Evolutionary conservation across 2,329 filamentous ascomycete genomes (phyloP), one percentile per base, ranked within the genome.

Genomic region (Botrytis squamosa): DNA sequence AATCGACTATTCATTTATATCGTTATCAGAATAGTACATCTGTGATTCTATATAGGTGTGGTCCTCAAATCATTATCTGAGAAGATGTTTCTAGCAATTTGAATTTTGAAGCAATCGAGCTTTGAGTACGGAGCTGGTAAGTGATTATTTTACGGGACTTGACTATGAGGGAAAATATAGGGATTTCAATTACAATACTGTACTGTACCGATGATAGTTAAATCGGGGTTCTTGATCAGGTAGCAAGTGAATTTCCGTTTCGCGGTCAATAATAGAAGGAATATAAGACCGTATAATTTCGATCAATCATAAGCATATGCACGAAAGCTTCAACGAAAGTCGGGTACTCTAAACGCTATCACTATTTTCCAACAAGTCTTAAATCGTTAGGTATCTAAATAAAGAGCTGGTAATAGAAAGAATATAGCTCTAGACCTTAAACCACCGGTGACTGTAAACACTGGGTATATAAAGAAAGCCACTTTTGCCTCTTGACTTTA

Each of bases 391-490:
- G 55, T 55, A 40, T 38, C 25, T 20, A 40, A 7, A 40, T 7
- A 9, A 40, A 67, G 65, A 40, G 25, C 33, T 6, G 10, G 33
- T 5, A 49, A 9, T 7, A 38, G 25, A 42, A 42, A 40, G 8
- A 40, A 8, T 3, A 40, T 14, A 25, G 5, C 22, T 29, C 36
- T 68, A 42, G 9, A n/a, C 10, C 22, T 36, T n/a, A 16, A 16
- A 20, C 7, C 16, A 40, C 36, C 36, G 25, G 22, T 22, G 57
- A 18, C 29, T 38, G n/a, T 16, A 9, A 52, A 20, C 7, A n/a
- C 55, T 44, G 57, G 69, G 69, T 71, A 64, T 71, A 71, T n/a
- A 64, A 49, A 64, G 4, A 40, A 44, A 63, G 14, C 2, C 14
- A 64, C 25, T 14, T 63, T 16, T 10, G 33, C 25, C 52, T 52